Evolutionary conservation across 2,329 filamentous ascomycete species (phyloP).

Genomic region (Coniella vitis): DNA sequence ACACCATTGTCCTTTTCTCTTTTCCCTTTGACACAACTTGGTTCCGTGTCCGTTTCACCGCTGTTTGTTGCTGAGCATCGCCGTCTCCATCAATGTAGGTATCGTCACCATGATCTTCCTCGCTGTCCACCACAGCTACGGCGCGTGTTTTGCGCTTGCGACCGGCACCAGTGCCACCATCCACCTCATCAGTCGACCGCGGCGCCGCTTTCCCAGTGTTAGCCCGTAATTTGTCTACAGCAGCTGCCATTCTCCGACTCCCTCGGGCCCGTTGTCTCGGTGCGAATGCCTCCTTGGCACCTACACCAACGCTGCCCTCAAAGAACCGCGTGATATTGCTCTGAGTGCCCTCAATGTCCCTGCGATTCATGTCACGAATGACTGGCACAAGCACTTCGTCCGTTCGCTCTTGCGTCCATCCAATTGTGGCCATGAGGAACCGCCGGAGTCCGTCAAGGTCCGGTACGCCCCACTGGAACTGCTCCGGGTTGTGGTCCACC

Average conservation of each 20-base stretch:
- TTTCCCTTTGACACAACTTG: conserved; percentile 6
- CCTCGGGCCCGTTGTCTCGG: conserved; percentile 59
- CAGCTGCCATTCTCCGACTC: conserved; percentile 71
- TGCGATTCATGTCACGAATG: conserved; percentile 87
- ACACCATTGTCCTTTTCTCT: conserved; percentile 8
- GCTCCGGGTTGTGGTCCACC: conserved; percentile 70
- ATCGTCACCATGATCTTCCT: conserved; percentile 11
- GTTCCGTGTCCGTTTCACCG: background rate
- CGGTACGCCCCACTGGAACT: conserved; percentile 92
- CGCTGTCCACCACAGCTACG: conserved; percentile 17
- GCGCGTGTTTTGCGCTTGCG: conserved; percentile 19
- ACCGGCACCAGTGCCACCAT: conserved; percentile 12
- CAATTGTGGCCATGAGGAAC: conserved; percentile 87
- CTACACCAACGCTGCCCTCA: conserved; percentile 45
- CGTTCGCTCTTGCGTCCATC: conserved; percentile 85
- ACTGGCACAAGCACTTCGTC: conserved; percentile 95
- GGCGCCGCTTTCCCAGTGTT: conserved; percentile 34
- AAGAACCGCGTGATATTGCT: conserved; percentile 95
- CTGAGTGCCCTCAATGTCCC: conserved; percentile 86
- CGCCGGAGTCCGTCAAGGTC: conserved; percentile 77
- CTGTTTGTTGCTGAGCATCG: conserved; percentile 3
- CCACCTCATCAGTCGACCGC: conserved; percentile 11
- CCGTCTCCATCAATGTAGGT: conserved; percentile 9
- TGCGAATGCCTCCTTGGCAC: conserved; percentile 60
- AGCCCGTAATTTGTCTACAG: conserved; percentile 60